Percentiles rank a stretch among this genome's conserved stretches.
These are phyloP conservation scores for Marsdenia floribunda DNA, from an alignment of 257 asterid genomes.

Conservation along the genomic window DNA sequence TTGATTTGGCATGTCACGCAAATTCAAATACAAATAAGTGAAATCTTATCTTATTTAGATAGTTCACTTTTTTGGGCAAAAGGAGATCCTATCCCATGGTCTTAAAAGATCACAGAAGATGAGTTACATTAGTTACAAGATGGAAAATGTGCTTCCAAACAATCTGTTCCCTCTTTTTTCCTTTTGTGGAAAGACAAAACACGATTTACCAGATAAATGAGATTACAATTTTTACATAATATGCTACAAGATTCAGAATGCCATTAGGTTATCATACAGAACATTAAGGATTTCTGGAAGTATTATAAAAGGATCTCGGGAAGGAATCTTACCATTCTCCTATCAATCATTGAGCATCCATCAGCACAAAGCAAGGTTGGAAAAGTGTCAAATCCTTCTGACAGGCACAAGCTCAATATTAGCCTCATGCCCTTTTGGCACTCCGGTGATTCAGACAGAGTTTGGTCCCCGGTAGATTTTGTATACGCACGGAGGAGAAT, in stretches of 20 bases:
- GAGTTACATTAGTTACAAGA: neutral
- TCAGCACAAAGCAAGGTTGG: constrained; percentile 80
- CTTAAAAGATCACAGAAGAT: neutral
- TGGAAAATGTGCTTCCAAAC: neutral
- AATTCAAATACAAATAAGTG: neutral
- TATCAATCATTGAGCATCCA: constrained; percentile 81
- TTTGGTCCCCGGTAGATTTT: constrained; percentile 59
- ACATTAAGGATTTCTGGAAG: neutral
- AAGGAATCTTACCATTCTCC: constrained; percentile 59
- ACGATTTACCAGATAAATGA: neutral
- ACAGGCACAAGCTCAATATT: constrained; percentile 55
- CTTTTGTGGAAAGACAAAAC: neutral
- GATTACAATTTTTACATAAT: neutral
- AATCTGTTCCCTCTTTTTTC: neutral
- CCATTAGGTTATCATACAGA: neutral
- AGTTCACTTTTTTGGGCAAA: neutral
- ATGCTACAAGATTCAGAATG: neutral
- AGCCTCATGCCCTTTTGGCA: constrained; percentile 84
- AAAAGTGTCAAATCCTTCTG: constrained; percentile 77
- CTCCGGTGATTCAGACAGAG: constrained; percentile 61
- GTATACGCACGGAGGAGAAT: constrained; percentile 81
- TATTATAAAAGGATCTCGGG: constrained; percentile 15
- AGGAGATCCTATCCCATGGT: neutral
- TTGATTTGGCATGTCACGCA: neutral
- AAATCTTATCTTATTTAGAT: neutral